Percentiles rank a stretch among this genome's conserved stretches.
phyloP scores from a whole-genome alignment of 2,329 filamentous ascomycete genomes.

The Pyrenochaeta sp. region DNA sequence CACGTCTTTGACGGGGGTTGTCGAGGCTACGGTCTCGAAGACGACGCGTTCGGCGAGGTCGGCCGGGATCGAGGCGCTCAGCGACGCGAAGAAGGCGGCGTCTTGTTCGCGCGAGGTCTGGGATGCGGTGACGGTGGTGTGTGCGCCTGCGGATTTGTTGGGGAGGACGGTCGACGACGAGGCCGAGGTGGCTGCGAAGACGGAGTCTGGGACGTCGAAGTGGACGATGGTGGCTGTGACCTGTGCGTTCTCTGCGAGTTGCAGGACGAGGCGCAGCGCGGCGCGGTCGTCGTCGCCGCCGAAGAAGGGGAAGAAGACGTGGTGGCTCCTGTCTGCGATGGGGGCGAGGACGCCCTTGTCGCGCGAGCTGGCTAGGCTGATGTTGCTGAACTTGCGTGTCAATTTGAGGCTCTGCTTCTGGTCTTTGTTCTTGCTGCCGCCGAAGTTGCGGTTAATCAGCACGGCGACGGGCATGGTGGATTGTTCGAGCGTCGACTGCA shows the following conservation, averaged over 20 bases:
- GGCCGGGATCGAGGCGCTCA: constrained; percentile 63
- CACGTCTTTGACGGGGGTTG: constrained; percentile 52
- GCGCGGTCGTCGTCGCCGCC: constrained; percentile 82
- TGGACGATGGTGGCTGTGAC: constrained; percentile 80
- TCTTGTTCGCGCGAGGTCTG: constrained; percentile 52
- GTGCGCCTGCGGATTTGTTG: constrained; percentile 10
- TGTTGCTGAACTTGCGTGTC: constrained; percentile 38
- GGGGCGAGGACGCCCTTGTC: constrained; percentile 64
- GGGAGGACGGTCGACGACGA: too few species aligned
- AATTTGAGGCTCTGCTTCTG: constrained; percentile 31
- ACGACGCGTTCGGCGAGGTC: constrained; percentile 63
- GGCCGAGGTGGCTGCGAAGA: constrained; percentile 18
- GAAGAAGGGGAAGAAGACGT: constrained; percentile 87
- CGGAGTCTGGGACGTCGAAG: constrained; percentile 51
- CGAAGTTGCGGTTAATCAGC: constrained; percentile 77
- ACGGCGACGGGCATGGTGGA: constrained; percentile 75
- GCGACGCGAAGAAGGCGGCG: constrained; percentile 62
- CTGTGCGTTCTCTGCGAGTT: constrained; percentile 79
- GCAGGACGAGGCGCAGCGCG: constrained; percentile 81
- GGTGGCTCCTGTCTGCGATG: constrained; percentile 74
- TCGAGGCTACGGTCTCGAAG: constrained; percentile 59
- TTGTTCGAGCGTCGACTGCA: constrained; percentile 70
- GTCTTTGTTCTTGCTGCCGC: constrained; percentile 54
- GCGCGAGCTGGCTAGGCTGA: constrained; percentile 61
- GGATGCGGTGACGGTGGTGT: constrained; percentile 9